Evolutionary conservation across 495 filamentous ascomycete species (phyloP).

Genomic region (Geoglossum glabrum): DNA sequence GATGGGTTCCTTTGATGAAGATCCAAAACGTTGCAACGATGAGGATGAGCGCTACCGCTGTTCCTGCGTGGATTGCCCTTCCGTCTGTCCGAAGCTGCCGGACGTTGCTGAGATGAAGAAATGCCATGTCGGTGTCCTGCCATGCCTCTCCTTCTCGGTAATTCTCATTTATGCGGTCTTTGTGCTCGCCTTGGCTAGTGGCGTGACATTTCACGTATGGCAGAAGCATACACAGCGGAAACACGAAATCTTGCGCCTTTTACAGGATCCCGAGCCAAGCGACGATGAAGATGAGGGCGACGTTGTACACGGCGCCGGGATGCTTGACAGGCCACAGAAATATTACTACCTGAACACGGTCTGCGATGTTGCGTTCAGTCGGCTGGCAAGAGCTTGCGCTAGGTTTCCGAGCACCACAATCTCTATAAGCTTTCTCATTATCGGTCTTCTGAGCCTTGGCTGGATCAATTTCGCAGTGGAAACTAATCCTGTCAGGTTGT

Average conservation of each 20-base stretch:
- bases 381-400: slow-evolving; percentile 65
- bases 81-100: slow-evolving; percentile 61
- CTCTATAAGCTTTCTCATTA: slow-evolving; percentile 41
- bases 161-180: slow-evolving; percentile 69
- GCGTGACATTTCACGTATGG: slow-evolving; percentile 53
- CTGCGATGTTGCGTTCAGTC: slow-evolving; percentile 59
- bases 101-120: slow-evolving; percentile 41
- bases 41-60: slow-evolving; percentile 69
- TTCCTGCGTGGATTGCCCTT: slow-evolving; percentile 80
- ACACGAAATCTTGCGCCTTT: slow-evolving; percentile 61
- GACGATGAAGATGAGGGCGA: slow-evolving; percentile 86
- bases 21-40: slow-evolving; percentile 69
- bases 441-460: slow-evolving; percentile 58
- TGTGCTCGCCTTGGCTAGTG: slow-evolving; percentile 41
- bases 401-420: slow-evolving; percentile 75
- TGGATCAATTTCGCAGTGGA: slow-evolving; percentile 78
- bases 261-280: slow-evolving; percentile 62
- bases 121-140: slow-evolving; percentile 70
- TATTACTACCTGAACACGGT: slow-evolving; percentile 61
- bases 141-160: slow-evolving; percentile 80
- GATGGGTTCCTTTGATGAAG: slow-evolving; percentile 46
- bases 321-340: slow-evolving; percentile 47
- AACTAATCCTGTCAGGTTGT: slow-evolving; percentile 71
- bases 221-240: slow-evolving; percentile 48
- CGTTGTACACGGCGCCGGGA: slow-evolving; percentile 46